These are phyloP conservation scores for Penicillium alfredii DNA, from an alignment of 495 filamentous ascomycete species.

Conservation along the genomic window DNA sequence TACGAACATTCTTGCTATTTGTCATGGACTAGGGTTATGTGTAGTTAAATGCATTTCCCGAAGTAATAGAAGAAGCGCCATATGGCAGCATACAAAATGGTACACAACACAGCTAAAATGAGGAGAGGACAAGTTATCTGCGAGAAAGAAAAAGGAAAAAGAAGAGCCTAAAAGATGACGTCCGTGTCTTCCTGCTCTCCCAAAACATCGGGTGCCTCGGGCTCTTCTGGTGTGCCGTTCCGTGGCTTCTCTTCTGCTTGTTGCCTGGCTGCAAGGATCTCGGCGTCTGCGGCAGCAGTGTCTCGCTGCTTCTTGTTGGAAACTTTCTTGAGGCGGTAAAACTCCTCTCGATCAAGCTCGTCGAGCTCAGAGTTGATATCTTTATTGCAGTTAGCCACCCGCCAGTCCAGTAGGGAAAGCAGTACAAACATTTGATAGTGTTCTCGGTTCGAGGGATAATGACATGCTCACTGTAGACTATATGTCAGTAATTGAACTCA, in stretches of 20 bases:
- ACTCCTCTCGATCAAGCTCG: constrained; percentile 96
- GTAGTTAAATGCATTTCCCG: constrained; percentile 6
- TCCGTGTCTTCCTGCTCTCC: constrained; percentile 86
- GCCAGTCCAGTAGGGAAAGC: not conserved
- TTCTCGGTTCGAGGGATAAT: constrained; percentile 98
- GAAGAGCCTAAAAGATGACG: constrained; percentile 72
- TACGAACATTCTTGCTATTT: constrained; percentile 1
- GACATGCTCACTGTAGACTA: constrained; percentile 64
- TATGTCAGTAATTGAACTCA: constrained; percentile 20
- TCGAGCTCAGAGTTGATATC: constrained; percentile 99
- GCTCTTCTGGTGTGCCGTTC: constrained; percentile 30
- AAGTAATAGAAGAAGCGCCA: constrained; percentile 5
- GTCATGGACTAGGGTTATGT: not conserved
- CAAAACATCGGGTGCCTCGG: constrained; percentile 59
- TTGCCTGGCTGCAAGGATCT: constrained; percentile 53
- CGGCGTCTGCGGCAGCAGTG: constrained; percentile 64
- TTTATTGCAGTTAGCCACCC: constrained; percentile 25
- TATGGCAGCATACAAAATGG: constrained; percentile 15
- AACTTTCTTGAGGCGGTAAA: constrained; percentile 97
- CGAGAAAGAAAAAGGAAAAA: constrained; percentile 9
- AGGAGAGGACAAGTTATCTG: constrained; percentile 14
- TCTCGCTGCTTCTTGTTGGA: constrained; percentile 92
- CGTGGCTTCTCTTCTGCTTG: constrained; percentile 35
- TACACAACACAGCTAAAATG: constrained; percentile 18
- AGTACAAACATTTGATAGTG: constrained; percentile 81